Evolutionary conservation across 257 asterid genomes (phyloP), one percentile per base, ranked within the genome.

Genomic region (Hygrophila difformis): DNA sequence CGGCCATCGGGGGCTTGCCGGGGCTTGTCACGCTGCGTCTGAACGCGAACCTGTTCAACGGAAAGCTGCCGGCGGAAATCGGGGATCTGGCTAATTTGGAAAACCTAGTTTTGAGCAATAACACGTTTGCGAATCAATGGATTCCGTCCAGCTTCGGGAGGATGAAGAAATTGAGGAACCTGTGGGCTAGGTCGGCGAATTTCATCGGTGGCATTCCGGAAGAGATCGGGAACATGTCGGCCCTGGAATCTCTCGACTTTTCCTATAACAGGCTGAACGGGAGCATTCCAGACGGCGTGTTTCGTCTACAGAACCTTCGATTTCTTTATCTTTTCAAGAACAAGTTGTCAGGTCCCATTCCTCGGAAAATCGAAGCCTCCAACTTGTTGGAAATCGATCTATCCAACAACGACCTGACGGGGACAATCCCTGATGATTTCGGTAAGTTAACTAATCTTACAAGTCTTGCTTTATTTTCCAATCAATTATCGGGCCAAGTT

Each of bases 131-230:
- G 5, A 93, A 87, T 11, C 94, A 82, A 3, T 17, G 40, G 0
- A 69, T 85, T 18, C 97, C 96, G 2, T 42, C 76, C 4, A 72
- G 76, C 20, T 82, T 89, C 59, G 43, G 75, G 6, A 49, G 53
- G 62, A 36, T 89, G 68, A 70, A 49, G 46, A 89, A 70, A 18
- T 64, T 89, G 62, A 85, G 47, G 49, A 45, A 26, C 2, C 45
- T 85, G 0, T 76, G 75, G 82, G 75, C 84, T 75, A 35, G 40
- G 0, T 37, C 14, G 1, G 2, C 79, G 0, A 62, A 73, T 60
- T 46, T 89, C 72, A 56, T 73, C 0, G 93, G 93, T 40, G 78
- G 79, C 55, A 71, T 89, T 11, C 97, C 97, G 0, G 60, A 66
- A n/a, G 29, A 33, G 38, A 66, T 84, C 23, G 82, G 76, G 26